A percentile compares a stretch with the other conserved stretches of the same genome.
These are phyloP conservation scores for Xylaria arbuscula DNA, from an alignment of 2,329 filamentous ascomycete genomes.

Conservation along the genomic window DNA sequence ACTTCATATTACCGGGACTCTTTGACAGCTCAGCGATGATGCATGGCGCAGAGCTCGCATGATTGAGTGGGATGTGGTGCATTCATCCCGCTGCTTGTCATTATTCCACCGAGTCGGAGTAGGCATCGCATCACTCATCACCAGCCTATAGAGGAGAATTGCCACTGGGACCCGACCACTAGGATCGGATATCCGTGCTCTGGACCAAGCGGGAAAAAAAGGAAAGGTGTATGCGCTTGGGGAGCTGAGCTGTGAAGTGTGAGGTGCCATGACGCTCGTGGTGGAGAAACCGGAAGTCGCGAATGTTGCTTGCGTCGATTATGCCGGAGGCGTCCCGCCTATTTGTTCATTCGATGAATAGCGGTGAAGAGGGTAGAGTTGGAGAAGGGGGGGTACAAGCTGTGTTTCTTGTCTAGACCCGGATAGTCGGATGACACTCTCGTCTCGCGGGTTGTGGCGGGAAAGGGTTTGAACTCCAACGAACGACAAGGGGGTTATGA, in stretches of 20 bases:
- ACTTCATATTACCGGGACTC: too few species aligned
- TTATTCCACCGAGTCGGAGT: too few species aligned
- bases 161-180: background rate
- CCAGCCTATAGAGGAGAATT: background rate
- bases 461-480: background rate
- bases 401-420: background rate
- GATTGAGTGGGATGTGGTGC: too few species aligned
- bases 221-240: background rate
- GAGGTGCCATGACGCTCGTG: background rate
- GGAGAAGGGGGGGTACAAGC: slow-evolving; percentile 3
- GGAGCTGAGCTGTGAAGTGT: background rate
- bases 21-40: too few species aligned
- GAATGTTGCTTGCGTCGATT: background rate
- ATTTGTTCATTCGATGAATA: slow-evolving; percentile 2
- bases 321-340: background rate
- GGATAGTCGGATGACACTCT: background rate
- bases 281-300: background rate
- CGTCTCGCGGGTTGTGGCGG: background rate
- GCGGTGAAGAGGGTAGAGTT: slow-evolving; percentile 9
- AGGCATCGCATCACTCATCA: background rate
- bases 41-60: too few species aligned
- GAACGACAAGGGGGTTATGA: background rate
- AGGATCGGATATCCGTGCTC: slow-evolving; percentile 6
- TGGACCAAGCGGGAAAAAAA: background rate
- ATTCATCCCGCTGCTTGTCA: too few species aligned